Evolutionary conservation across 2,329 filamentous ascomycete species (phyloP).

Genomic region (Apiospora saccharicola): DNA sequence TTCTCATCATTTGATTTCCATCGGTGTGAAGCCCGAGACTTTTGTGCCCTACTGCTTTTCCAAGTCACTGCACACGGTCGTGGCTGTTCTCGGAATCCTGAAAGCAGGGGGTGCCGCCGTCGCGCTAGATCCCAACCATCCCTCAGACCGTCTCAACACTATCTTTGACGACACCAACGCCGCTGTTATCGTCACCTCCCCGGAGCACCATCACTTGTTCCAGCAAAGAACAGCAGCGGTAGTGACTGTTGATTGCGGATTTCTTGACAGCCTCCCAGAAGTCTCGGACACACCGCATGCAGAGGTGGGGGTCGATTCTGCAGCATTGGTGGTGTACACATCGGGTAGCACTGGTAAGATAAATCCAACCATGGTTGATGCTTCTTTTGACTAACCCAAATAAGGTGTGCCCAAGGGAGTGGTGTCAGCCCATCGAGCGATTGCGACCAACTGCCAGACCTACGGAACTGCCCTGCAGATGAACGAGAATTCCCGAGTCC

Average conservation of each 20-base stretch:
- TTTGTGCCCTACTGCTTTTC: conserved; percentile 44
- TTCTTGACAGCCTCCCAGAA: neutral
- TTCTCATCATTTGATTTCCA: neutral
- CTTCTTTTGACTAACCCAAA: neutral
- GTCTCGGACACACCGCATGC: neutral
- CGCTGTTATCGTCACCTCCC: conserved; percentile 22
- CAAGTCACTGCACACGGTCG: conserved; percentile 43
- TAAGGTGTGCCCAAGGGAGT: conserved; percentile 10
- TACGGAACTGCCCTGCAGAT: neutral
- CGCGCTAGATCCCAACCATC: conserved; percentile 26
- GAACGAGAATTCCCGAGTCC: conserved; percentile 28
- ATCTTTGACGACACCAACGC: conserved; percentile 24
- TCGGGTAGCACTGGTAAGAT: conserved; percentile 32
- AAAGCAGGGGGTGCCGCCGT: conserved; percentile 44
- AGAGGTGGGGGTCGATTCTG: conserved; percentile 27
- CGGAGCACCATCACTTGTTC: conserved; percentile 24
- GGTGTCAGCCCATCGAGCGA: neutral
- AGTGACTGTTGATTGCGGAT: conserved; percentile 25
- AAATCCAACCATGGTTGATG: neutral
- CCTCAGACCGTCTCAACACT: conserved; percentile 14
- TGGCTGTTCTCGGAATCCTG: conserved; percentile 44
- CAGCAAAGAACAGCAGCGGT: conserved; percentile 27
- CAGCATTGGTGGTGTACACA: conserved; percentile 33
- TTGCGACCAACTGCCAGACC: too few species aligned
- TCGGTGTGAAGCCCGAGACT: neutral